These are phyloP conservation scores for Cryptococcus deneoformans DNA, from an alignment of 1,284 basidiomycete genomes.

Conservation along the genomic window DNA sequence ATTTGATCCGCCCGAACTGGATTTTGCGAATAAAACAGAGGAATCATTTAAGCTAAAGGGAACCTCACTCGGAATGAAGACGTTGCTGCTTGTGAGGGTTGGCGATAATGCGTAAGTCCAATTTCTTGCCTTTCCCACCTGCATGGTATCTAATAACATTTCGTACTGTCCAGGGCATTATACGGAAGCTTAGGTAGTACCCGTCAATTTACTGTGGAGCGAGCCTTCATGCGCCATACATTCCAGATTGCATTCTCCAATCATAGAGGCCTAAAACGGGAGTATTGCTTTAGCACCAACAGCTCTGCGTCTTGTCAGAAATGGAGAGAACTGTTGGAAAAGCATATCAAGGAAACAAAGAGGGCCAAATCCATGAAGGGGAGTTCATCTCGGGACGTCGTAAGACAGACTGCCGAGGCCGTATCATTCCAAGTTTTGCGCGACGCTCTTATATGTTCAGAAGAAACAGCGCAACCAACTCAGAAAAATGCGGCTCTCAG, in stretches of 20 bases:
- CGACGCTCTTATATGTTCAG: conserved; percentile 63
- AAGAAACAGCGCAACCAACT: conserved; percentile 3
- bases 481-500: neutral
- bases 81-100: conserved; percentile 72
- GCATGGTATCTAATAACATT: neutral
- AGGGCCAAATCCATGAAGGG: conserved; percentile 56
- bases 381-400: conserved; percentile 7
- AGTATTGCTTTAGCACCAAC: conserved; percentile 90
- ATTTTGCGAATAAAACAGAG: conserved; percentile 69
- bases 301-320: conserved; percentile 68
- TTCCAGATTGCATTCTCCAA: conserved; percentile 84
- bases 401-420: conserved; percentile 61
- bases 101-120: conserved; percentile 66
- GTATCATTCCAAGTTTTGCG: conserved; percentile 77
- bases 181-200: conserved; percentile 77
- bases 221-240: conserved; percentile 89
- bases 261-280: conserved; percentile 64
- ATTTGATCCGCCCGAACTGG: conserved; percentile 79
- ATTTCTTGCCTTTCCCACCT: neutral
- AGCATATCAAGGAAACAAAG: conserved; percentile 66
- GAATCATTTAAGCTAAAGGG: conserved; percentile 86
- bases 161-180: conserved; percentile 49
- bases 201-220: conserved; percentile 72
- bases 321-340: conserved; percentile 68
- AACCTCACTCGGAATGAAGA: conserved; percentile 71